Evolutionary conservation across 176 grass and related monocot species (phyloP), one percentile per base, ranked within the genome.

Genomic region (Leersia perrieri): DNA sequence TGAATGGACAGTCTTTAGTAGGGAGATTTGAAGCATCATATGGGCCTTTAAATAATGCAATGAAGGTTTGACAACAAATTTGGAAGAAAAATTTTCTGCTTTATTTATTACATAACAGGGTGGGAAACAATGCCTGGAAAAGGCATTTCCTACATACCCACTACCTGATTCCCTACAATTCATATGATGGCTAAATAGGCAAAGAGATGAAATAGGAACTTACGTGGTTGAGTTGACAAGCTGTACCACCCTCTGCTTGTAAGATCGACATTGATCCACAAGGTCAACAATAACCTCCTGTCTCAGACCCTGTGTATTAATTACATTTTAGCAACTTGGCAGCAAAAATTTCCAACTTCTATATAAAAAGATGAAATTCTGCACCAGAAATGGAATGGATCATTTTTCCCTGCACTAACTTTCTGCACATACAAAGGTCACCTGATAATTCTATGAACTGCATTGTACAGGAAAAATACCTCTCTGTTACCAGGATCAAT

Each of bases 401-500:
- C 3, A 33, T 74, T 69, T 80, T 42, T 25, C 36, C 34, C 22
- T 66, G 70, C 20, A 73, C 22, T 72, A 62, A 60, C 34, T 68
- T 77, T 60, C 33, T 63, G 35, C 29, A 60, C 15, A 22, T 35
- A 78, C 78, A 70, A 11, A 22, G 35, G 18, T 49, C 42, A 73
- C 49, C 39, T 65, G 35, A 72, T 73, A 28, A 83, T 79, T 80
- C 60, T 74, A 65, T 78, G 38, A 79, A 65, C 32, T 9, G 77
- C 16, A 65, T 9, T 58, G n/a, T 11, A 58, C n/a, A 25, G 53
- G 22, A 73, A 76, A 70, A 35, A 45, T 93, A 97, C 94, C 94
- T 90, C 94, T 87, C 83, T 93, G 79, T 99, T 99, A 83, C 73
- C 80, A 80, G 93, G 97, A 85, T 99, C 93, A 33, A 99, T 76